Evolutionary conservation across 345 rosid species (phyloP).

Genomic region (Syzygium aromaticum): DNA sequence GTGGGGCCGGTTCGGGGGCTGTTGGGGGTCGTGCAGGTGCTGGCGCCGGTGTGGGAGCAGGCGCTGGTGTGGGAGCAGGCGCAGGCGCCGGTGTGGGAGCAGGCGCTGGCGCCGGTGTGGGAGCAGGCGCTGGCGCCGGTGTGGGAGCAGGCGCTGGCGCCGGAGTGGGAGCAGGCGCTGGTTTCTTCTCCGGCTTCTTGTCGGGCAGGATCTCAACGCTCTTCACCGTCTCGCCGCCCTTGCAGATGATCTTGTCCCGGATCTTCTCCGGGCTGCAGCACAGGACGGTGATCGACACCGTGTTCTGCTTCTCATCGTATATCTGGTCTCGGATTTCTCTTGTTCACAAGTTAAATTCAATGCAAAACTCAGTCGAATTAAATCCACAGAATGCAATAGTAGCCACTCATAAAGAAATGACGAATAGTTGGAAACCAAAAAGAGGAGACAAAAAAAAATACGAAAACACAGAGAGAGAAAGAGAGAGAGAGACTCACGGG

Average conservation of each 20-base stretch:
- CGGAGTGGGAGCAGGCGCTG: neutral
- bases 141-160: neutral
- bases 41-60: accelerated
- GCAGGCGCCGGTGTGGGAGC: neutral
- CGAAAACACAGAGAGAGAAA: neutral
- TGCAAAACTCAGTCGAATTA: neutral
- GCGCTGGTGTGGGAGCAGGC: too few species aligned
- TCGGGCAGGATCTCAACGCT: slow-evolving; percentile 11
- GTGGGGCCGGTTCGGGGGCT: neutral
- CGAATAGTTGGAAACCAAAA: neutral
- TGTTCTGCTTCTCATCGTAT: slow-evolving; percentile 18
- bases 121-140: neutral
- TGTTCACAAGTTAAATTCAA: slow-evolving; percentile 3
- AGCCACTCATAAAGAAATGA: neutral
- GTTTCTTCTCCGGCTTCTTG: neutral
- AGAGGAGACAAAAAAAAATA: neutral
- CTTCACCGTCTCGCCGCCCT: slow-evolving; percentile 10
- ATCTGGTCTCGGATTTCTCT: slow-evolving; percentile 12
- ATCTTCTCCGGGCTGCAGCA: slow-evolving; percentile 29
- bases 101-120: neutral
- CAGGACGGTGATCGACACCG: slow-evolving; percentile 16
- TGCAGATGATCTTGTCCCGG: slow-evolving; percentile 14
- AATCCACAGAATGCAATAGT: neutral
- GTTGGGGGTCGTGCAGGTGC: neutral
- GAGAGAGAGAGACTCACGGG: slow-evolving; percentile 43